Percentiles rank a stretch among this genome's conserved stretches.
phyloP scores from a whole-genome alignment of 371 early-diverging fungal species.

The Lichtheimia corymbifera region DNA sequence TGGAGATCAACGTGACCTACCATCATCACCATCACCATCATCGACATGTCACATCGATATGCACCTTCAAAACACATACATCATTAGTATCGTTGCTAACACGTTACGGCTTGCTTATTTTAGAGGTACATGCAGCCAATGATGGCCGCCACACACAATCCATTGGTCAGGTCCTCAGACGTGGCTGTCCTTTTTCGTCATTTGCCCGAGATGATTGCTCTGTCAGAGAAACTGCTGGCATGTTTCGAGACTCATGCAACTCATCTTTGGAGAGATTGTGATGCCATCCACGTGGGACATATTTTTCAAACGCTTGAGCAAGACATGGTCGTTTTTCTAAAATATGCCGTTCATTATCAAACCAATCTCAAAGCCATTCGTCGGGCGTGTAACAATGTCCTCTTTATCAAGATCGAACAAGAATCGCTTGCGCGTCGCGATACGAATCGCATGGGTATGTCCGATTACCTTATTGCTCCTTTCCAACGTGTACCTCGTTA shows the following conservation, averaged over 20 bases:
- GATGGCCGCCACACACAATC: constrained; percentile 26
- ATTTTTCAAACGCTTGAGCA: constrained; percentile 30
- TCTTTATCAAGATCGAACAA: constrained; percentile 48
- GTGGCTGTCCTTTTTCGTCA: constrained; percentile 40
- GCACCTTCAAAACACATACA: background rate
- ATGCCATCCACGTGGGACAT: constrained; percentile 22
- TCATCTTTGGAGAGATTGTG: constrained; percentile 16
- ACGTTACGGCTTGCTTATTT: background rate
- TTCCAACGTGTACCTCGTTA: constrained; percentile 50
- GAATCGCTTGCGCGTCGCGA: constrained; percentile 38
- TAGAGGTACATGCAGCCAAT: constrained; percentile 45
- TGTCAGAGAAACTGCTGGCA: constrained; percentile 30
- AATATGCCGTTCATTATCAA: constrained; percentile 49
- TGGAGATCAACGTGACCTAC: too few species aligned
- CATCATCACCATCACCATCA: too few species aligned
- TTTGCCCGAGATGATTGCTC: constrained; percentile 30
- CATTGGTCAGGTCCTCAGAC: constrained; percentile 35
- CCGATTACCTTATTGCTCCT: constrained; percentile 50
- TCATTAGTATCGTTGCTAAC: too few species aligned
- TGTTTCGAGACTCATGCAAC: constrained; percentile 16
- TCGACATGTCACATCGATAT: background rate
- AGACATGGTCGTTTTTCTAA: constrained; percentile 37
- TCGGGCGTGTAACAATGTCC: constrained; percentile 39
- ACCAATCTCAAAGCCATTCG: constrained; percentile 36
- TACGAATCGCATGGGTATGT: constrained; percentile 44